Evolutionary conservation across 768 basidiomycete species (phyloP).

Genomic region (Nidularia sp.): DNA sequence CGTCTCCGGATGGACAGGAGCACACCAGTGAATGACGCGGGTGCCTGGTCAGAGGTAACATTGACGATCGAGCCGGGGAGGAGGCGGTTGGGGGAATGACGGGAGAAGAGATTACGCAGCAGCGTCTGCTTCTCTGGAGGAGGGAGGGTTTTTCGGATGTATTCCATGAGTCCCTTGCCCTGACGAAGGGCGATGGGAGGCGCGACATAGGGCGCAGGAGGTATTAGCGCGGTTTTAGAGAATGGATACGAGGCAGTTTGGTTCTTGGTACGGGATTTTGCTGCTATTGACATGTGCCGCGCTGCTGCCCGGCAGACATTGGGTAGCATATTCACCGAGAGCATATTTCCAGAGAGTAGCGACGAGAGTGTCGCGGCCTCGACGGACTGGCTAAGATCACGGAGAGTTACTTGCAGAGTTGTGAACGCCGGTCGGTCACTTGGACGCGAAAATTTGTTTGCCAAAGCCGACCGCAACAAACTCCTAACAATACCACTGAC

Average conservation of each 20-base stretch:
- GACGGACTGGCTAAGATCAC: background rate
- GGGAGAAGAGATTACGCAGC: slow-evolving; percentile 67
- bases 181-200: slow-evolving; percentile 44
- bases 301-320: slow-evolving; percentile 29
- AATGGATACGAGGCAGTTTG: slow-evolving; percentile 56
- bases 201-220: slow-evolving; percentile 36
- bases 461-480: background rate
- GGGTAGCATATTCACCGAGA: slow-evolving; percentile 23
- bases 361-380: background rate
- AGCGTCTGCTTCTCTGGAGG: slow-evolving; percentile 67
- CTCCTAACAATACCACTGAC: too few relatives aligned
- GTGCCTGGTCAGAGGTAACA: slow-evolving; percentile 72
- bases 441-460: background rate
- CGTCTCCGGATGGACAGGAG: slow-evolving; percentile 78
- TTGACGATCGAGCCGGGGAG: slow-evolving; percentile 84
- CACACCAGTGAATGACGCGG: slow-evolving; percentile 84
- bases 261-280: slow-evolving; percentile 13
- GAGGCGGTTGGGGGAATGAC: slow-evolving; percentile 63
- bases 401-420: background rate
- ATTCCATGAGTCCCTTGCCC: slow-evolving; percentile 78
- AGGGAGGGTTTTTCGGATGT: slow-evolving; percentile 62
- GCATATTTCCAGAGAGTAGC: too few relatives aligned
- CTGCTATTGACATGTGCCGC: slow-evolving; percentile 42
- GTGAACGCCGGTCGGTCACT: background rate
- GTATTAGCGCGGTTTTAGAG: slow-evolving; percentile 62